These are phyloP conservation scores for Vinca major DNA, from an alignment of 305 asterid species.

Conservation along the genomic window DNA sequence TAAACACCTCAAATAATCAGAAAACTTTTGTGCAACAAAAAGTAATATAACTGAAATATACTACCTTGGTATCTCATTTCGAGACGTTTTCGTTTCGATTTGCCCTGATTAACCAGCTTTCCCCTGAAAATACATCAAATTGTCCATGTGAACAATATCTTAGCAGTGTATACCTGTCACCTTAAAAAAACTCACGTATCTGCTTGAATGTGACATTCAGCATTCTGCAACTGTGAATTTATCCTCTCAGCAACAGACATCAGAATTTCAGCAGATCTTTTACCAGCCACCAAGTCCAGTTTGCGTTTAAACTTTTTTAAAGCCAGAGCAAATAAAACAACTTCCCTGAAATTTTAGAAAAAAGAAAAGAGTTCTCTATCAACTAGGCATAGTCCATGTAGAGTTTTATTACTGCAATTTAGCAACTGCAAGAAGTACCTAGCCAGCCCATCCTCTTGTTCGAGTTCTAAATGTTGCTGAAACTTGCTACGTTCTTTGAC, in stretches of 20 bases:
- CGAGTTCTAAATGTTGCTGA: constrained; percentile 36
- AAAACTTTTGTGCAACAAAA: constrained; percentile 1
- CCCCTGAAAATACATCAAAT: constrained; percentile 47
- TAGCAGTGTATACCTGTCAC: constrained; percentile 3
- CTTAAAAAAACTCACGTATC: constrained; percentile 47
- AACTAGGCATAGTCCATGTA: not conserved
- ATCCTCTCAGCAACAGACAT: constrained; percentile 54
- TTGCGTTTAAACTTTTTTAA: constrained; percentile 59
- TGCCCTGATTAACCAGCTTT: constrained; percentile 46
- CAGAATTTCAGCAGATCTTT: constrained; percentile 67
- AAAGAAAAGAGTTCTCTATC: not conserved
- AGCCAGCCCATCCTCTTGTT: constrained; percentile 51
- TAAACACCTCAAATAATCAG: constrained; percentile 4
- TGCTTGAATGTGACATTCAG: constrained; percentile 64
- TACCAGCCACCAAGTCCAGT: constrained; percentile 49
- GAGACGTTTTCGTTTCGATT: constrained; percentile 50
- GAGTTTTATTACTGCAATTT: not conserved
- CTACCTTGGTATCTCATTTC: constrained; percentile 68
- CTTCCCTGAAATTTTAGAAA: constrained; percentile 48
- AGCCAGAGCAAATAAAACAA: constrained; percentile 51
- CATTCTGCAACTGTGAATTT: constrained; percentile 45
- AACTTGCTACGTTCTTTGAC: constrained; percentile 30
- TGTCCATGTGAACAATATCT: constrained; percentile 22
- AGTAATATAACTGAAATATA: constrained; percentile 20
- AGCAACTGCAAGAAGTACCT: constrained; percentile 38